Percentiles rank a stretch among this genome's conserved stretches.
These are phyloP conservation scores for Myriosclerotinia duriaeana DNA, from an alignment of 2,329 filamentous ascomycete genomes.

Conservation along the genomic window DNA sequence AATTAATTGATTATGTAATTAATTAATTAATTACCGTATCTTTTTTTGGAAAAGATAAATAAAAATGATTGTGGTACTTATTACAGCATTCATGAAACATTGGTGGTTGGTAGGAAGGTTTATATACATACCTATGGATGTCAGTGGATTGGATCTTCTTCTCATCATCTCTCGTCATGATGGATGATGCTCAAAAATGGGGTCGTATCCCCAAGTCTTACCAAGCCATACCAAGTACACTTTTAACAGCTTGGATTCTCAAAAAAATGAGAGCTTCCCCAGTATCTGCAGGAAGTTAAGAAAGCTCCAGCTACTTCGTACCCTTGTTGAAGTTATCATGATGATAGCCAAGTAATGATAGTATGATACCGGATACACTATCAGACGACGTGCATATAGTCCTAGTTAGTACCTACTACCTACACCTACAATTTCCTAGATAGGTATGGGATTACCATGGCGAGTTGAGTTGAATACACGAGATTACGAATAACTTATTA, in stretches of 20 bases:
- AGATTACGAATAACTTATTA: too few relatives aligned
- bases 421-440: not conserved
- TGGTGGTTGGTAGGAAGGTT: not conserved
- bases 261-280: not conserved
- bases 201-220: too few relatives aligned
- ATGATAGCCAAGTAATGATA: not conserved
- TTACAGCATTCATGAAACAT: not conserved
- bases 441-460: not conserved
- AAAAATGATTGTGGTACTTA: not conserved
- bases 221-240: too few relatives aligned
- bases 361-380: not conserved
- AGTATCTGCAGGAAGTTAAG: not conserved
- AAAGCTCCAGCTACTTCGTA: not conserved
- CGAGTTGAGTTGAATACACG: too few relatives aligned
- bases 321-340: not conserved
- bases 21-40: too few relatives aligned
- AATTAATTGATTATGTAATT: not conserved
- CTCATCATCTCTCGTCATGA: too few relatives aligned
- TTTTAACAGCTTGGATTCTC: too few relatives aligned
- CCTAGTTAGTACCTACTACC: not conserved
- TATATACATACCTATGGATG: not conserved
- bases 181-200: too few relatives aligned
- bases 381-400: slow-evolving; percentile 8
- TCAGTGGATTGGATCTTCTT: too few relatives aligned
- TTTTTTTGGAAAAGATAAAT: not conserved